These are phyloP conservation scores for Xenosphaeropsis pyriputrescens DNA, from an alignment of 2,329 filamentous ascomycete genomes.

Conservation along the genomic window DNA sequence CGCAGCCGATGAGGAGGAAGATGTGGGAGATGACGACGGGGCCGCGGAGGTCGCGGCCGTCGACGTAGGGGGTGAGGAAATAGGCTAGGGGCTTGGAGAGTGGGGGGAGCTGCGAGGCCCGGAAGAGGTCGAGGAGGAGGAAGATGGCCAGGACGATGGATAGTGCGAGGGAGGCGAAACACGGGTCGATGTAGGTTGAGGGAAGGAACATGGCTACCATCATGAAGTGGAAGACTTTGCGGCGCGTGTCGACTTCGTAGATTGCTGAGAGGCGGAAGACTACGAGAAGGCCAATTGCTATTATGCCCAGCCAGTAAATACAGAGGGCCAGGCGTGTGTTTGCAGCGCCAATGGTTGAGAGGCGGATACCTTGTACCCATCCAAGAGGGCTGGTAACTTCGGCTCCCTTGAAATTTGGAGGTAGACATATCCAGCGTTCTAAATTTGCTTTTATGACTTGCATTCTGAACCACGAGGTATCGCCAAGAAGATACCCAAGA, in stretches of 20 bases:
- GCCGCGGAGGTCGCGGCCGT: slow-evolving; percentile 81
- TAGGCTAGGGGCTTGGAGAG: slow-evolving; percentile 71
- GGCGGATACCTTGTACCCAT: slow-evolving; percentile 51
- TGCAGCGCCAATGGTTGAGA: slow-evolving; percentile 52
- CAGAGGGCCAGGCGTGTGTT: slow-evolving; percentile 69
- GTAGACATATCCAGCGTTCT: slow-evolving; percentile 63
- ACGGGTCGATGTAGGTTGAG: slow-evolving; percentile 72
- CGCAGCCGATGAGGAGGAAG: slow-evolving; percentile 87
- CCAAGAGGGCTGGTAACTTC: slow-evolving; percentile 28
- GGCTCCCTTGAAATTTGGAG: slow-evolving; percentile 24
- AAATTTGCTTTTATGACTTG: slow-evolving; percentile 54
- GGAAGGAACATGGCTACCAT: slow-evolving; percentile 95
- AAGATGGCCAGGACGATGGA: slow-evolving; percentile 70
- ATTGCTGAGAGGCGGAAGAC: slow-evolving; percentile 62
- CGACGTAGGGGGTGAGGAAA: slow-evolving; percentile 87
- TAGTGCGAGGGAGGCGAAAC: slow-evolving; percentile 70
- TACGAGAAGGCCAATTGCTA: slow-evolving; percentile 55
- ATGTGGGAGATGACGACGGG: slow-evolving; percentile 95
- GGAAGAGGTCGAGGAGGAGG: slow-evolving; percentile 73
- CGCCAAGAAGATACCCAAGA: slow-evolving; percentile 75
- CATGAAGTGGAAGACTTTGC: slow-evolving; percentile 96
- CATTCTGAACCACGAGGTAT: slow-evolving; percentile 57
- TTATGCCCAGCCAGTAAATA: slow-evolving; percentile 57
- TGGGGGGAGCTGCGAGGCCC: slow-evolving; percentile 83
- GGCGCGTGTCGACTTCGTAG: slow-evolving; percentile 86